Base-by-base conservation (phyloP, 352 stramenopile genomes). In the Blastocystis sp. region DNA sequence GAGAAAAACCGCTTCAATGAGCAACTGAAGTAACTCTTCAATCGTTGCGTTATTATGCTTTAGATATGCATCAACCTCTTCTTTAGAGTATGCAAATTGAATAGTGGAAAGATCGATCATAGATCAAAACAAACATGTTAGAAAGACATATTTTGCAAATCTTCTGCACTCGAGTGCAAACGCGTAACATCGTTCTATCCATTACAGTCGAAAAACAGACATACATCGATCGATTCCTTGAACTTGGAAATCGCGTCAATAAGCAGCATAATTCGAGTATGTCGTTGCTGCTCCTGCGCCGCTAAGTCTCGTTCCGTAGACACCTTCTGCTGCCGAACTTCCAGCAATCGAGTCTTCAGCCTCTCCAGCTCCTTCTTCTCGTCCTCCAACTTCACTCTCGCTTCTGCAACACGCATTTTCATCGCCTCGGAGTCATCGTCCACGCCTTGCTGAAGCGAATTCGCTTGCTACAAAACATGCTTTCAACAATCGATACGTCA, bases 171-270 rank as follows among this genome's bases (percentile, higher is more conserved):
- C 15, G 47, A 34, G 15, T 84, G 73, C n/a, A 84, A 26, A 8
- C 73, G 53, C 47, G 53, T 50, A 34, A 66, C 54, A 53, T 84
- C 73, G 39, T 50, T 66, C 73, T 84, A 66, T 8, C 9, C 4
- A 69, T 34, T 66, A 3, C 47, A 15, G 1, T 3, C 0, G 5
- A 13, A n/a, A 9, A 18, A 5, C 20, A 39, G 13, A 20, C 34
- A 13, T 64, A 84, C 73, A 68, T 84, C 73, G 20, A 84, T 68
- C 4, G 73, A 66, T 68, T 84, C 73, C 43, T 84, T 84, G 39
- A 66, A 84, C 39, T 47, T 56, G 8, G 73, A 84, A 29, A 84
- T 43, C 3, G 73, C 50, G 45, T 84, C 73, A 3, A 84, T 50
- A 29, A 84, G 73, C 13, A 53, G 62, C 11, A 84, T 41, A 11